A percentile compares a stretch with the other conserved stretches of the same genome.
phyloP scores from a whole-genome alignment of 805 yeast genomes.

The Allodekkera sacchari region DNA sequence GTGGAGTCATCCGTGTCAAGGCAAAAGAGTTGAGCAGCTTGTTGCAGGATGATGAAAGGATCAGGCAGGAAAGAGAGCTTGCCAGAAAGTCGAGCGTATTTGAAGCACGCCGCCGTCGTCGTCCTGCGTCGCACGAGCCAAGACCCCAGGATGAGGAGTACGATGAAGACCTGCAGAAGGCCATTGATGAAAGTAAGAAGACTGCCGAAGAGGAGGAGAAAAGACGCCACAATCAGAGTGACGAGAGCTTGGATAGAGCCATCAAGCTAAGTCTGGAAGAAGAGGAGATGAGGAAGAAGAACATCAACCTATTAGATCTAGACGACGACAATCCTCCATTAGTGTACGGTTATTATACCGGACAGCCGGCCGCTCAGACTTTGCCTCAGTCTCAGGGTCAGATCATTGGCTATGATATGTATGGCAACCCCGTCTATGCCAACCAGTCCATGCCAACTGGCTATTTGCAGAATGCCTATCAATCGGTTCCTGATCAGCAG shows the following conservation, averaged over 20 bases:
- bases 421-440: slow-evolving; percentile 56
- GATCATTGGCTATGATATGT: slow-evolving; percentile 43
- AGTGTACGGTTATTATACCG: slow-evolving; percentile 20
- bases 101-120: slow-evolving; percentile 19
- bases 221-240: slow-evolving; percentile 43
- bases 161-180: slow-evolving; percentile 73
- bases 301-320: slow-evolving; percentile 45
- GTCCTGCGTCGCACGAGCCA: slow-evolving; percentile 22
- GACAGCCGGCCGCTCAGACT: slow-evolving; percentile 25
- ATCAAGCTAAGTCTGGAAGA: slow-evolving; percentile 68
- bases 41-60: slow-evolving; percentile 72
- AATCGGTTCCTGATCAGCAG: slow-evolving; percentile 17
- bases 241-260: slow-evolving; percentile 61
- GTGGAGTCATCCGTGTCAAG: slow-evolving; percentile 78
- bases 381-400: slow-evolving; percentile 18
- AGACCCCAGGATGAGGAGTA: slow-evolving; percentile 32
- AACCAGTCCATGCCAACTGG: slow-evolving; percentile 48
- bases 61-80: slow-evolving; percentile 55
- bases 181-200: slow-evolving; percentile 67
- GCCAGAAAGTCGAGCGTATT: slow-evolving; percentile 10
- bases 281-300: slow-evolving; percentile 52
- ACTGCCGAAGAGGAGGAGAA: slow-evolving; percentile 82
- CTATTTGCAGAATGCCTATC: slow-evolving; percentile 37
- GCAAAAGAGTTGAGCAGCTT: slow-evolving; percentile 83
- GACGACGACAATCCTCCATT: slow-evolving; percentile 30